Base-by-base conservation (phyloP, 495 filamentous ascomycete species). In the Articulospora tetracladia region DNA sequence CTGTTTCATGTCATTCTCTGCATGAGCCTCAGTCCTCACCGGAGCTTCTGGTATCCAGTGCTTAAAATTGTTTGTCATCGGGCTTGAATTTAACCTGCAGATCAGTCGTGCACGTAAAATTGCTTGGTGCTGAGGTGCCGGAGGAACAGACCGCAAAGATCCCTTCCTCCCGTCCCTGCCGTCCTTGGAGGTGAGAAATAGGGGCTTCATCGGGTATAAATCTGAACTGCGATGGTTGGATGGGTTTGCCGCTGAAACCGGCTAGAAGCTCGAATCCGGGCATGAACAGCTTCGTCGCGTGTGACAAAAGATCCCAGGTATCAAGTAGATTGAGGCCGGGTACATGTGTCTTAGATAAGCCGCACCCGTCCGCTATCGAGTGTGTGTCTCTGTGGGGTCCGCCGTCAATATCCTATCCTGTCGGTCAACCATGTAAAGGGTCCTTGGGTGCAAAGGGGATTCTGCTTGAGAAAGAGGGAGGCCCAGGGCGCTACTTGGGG, bases 301-400 rank as follows among this genome's bases (percentile, higher is more conserved):
- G 39, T 44, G 39, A 15, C 39, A 44, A 44, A 19, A 44, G 39
- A 34, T 19, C n/a, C 27, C 1, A 12, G 30, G 47, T 48, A n/a
- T 59, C 57, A 52, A 27, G 34, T 59, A 52, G 20, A 52, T 51
- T 47, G 32, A 41, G 19, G 11, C 12, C 27, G 20, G 12, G 28
- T 22, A 20, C 30, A 24, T 0, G 10, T 52, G 28, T 59, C 26
- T 52, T 52, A 59, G 30, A 59, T 59, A 52, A 39, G 57, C 57
- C 15, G 8, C 39, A 44, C 17, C 17, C 4, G 39, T 8, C n/a
- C 39, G 39, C 17, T n/a, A 44, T 44, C 39, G n/a, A 44, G 15
- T 44, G 4, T 32, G 30, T 13, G 30, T 32, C n/a, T n/a, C 50
- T 7, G 36, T 23, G 28, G 10, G 13, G 19, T 27, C 11, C 23